phyloP scores from a whole-genome alignment of 2,329 filamentous ascomycete species.

The Aureobasidium mangrovei region DNA sequence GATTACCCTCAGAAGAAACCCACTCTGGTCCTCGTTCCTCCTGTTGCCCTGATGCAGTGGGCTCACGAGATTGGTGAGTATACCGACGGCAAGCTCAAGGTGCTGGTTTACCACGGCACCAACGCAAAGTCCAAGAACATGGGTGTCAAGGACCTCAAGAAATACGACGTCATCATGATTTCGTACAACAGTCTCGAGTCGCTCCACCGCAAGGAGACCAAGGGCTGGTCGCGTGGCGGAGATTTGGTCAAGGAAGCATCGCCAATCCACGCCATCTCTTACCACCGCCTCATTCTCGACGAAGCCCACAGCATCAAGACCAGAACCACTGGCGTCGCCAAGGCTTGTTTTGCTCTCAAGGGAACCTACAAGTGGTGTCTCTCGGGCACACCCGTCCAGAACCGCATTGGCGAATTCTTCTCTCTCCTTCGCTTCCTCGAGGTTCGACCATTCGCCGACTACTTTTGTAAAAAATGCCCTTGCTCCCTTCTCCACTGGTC shows the following conservation, averaged over 20 bases:
- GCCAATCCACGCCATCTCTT: conserved; percentile 71
- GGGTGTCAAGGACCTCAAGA: conserved; percentile 63
- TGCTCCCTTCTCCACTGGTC: conserved; percentile 80
- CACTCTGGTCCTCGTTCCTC: conserved; percentile 80
- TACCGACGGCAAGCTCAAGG: conserved; percentile 82
- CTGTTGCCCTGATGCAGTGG: conserved; percentile 95
- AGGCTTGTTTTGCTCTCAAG: conserved; percentile 85
- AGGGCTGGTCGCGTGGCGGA: conserved; percentile 75
- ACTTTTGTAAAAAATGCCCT: conserved; percentile 80
- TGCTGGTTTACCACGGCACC: conserved; percentile 81
- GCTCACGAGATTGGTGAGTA: conserved; percentile 51
- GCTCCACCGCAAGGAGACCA: conserved; percentile 83
- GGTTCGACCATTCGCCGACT: conserved; percentile 79
- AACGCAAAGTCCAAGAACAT: conserved; percentile 75
- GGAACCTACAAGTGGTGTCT: conserved; percentile 91
- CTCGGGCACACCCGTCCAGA: conserved; percentile 90
- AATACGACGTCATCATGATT: conserved; percentile 91
- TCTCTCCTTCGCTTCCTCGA: conserved; percentile 88
- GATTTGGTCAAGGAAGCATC: conserved; percentile 71
- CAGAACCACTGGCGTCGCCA: conserved; percentile 82
- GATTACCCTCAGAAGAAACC: conserved; percentile 80
- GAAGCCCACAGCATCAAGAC: conserved; percentile 94
- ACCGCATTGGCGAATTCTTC: conserved; percentile 95
- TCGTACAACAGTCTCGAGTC: conserved; percentile 90
- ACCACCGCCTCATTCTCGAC: conserved; percentile 86